Conservation (phyloP, 78 protist species). For the Dictyostelium brefeldianum region DNA sequence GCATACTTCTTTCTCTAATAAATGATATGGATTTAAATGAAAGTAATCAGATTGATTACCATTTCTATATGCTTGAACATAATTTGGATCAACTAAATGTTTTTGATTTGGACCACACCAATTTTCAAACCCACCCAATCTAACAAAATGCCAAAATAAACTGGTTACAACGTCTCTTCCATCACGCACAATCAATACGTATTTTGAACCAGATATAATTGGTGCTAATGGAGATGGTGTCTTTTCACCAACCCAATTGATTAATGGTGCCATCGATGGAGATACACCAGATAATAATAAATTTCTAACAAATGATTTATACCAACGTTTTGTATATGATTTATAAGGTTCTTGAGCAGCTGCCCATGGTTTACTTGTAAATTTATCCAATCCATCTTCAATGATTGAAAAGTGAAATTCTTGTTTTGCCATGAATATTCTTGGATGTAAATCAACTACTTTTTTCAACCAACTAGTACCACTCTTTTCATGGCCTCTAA, state of each 20-base stretch:
- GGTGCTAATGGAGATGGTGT: slow-evolving; percentile 75
- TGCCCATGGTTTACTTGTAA: slow-evolving; percentile 51
- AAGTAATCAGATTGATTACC: slow-evolving; percentile 6
- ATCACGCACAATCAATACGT: slow-evolving; percentile 55
- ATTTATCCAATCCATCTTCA: slow-evolving; percentile 58
- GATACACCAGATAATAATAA: slow-evolving; percentile 59
- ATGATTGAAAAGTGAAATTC: slow-evolving; percentile 69
- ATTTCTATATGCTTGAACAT: slow-evolving; percentile 12
- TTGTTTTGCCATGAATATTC: slow-evolving; percentile 34
- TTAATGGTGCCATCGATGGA: slow-evolving; percentile 44
- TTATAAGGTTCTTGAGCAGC: slow-evolving; percentile 55
- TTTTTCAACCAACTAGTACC: slow-evolving; percentile 76
- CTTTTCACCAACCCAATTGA: slow-evolving; percentile 69
- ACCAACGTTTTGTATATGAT: slow-evolving; percentile 45
- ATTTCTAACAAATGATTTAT: slow-evolving; percentile 59
- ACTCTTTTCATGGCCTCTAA: slow-evolving; percentile 73
- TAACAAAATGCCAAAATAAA: slow-evolving; percentile 71
- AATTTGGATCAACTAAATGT: slow-evolving; percentile 35
- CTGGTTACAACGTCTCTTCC: slow-evolving; percentile 63
- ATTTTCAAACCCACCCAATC: slow-evolving; percentile 74
- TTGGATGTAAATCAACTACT: slow-evolving; percentile 53
- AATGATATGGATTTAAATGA: neutral
- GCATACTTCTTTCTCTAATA: slow-evolving; percentile 60
- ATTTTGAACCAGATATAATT: slow-evolving; percentile 55
- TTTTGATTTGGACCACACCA: slow-evolving; percentile 50